phyloP scores from a whole-genome alignment of 371 early-diverging fungal genomes.

The Umbelopsis sp. region DNA sequence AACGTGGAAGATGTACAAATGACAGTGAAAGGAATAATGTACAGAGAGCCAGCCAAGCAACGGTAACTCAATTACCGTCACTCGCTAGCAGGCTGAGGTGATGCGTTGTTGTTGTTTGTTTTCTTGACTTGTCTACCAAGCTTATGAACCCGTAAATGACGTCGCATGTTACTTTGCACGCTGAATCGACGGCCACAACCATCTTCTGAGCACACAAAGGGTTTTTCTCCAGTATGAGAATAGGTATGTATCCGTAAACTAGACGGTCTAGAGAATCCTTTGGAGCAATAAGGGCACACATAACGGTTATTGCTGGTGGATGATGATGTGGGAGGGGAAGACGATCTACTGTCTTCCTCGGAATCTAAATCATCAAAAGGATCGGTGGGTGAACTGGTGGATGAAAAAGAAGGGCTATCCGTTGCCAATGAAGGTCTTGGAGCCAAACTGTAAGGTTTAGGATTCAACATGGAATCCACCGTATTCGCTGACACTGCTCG shows the following conservation, averaged over 20 bases:
- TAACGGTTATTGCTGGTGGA: constrained; percentile 34
- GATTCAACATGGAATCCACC: constrained; percentile 26
- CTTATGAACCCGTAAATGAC: constrained; percentile 55
- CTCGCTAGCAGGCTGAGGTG: neutral
- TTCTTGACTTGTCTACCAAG: constrained; percentile 20
- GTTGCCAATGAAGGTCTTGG: constrained; percentile 5
- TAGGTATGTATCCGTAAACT: constrained; percentile 61
- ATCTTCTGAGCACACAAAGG: constrained; percentile 54
- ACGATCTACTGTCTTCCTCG: constrained; percentile 29
- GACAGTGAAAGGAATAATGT: too few species aligned
- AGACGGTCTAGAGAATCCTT: constrained; percentile 65
- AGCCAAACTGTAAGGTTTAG: constrained; percentile 20
- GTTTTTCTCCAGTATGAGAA: constrained; percentile 72
- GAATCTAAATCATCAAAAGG: constrained; percentile 27
- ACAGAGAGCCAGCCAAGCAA: too few species aligned
- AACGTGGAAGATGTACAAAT: too few species aligned
- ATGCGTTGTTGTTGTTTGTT: neutral
- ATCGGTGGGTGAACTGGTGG: constrained; percentile 27
- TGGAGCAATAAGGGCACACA: constrained; percentile 53
- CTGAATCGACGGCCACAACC: constrained; percentile 64
- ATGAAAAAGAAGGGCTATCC: neutral
- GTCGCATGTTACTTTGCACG: constrained; percentile 65
- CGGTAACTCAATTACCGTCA: neutral
- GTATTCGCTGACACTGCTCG: constrained; percentile 32
- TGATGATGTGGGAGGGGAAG: constrained; percentile 6